Evolutionary conservation across 345 rosid genomes (phyloP), one percentile per base, ranked within the genome.

Genomic region (Corymbia maculata): DNA sequence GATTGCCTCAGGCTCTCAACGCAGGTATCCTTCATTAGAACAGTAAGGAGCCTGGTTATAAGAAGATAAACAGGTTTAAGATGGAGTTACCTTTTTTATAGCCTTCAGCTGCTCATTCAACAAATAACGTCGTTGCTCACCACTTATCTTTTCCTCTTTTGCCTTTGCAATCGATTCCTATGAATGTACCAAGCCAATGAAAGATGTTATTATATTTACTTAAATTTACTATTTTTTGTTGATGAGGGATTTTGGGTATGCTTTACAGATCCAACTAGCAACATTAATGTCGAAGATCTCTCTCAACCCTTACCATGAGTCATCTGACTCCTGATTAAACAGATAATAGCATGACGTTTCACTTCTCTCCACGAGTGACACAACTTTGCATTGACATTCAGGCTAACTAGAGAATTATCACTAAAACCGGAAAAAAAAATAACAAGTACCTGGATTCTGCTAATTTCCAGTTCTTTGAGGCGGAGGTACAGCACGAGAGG

Each of bases 21-120:
- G 49, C 84, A 75, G 49, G 84, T 75, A 75, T 75, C 49, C 84
- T 42, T 75, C 84, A 75, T 75, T 75, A 75, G 84, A 75, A 75
- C 49, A 75, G 49, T 75, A 75, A 75, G 84, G 49, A 42, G 84
- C 84, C 84, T 75, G 84, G 49, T 42, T 75, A 66, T n/a, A 75
- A 51, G 86, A 51, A 50, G 51, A 86, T 32, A 52, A 86, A 45
- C 79, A 87, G 24, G 85, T 55, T 45, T 24, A 51, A 79, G 87
- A 82, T 87, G 45, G 45, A 52, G 53, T 79, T 93, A 97, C 99
- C 99, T 98, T 98, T 91, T 98, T 98, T 92, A 98, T 97, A 61
- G 99, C 99, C 94, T 98, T 98, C 89, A 98, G 98, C 90, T 98
- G 99, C 91, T 98, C 99, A 90, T 97, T 97, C 93, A 98, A 92